phyloP scores from a whole-genome alignment of 164 flowering plant genomes.

The Vitis rupestris region DNA sequence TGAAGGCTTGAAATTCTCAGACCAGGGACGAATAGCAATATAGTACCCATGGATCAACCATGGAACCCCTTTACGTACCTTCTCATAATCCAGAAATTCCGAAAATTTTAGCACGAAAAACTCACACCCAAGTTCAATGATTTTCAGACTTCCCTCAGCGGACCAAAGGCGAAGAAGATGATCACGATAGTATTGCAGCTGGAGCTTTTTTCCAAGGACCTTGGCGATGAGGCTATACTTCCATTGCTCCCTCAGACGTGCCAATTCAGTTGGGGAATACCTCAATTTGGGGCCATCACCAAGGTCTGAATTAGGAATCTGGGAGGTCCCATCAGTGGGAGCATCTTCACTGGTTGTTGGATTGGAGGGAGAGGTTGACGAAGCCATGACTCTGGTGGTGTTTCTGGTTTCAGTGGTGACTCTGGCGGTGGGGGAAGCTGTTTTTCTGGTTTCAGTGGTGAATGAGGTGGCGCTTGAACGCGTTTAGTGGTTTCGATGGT shows the following conservation, averaged over 20 bases:
- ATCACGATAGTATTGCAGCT: neutral
- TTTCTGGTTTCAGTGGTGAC: no score
- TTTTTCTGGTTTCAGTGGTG: no score
- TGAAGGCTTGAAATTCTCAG: neutral
- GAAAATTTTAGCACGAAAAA: neutral
- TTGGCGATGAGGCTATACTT: neutral
- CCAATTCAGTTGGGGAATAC: neutral
- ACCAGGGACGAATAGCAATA: neutral
- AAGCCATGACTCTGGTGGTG: no score
- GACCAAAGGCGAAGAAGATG: neutral
- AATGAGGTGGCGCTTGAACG: no score
- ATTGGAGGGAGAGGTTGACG: no score
- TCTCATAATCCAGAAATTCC: neutral
- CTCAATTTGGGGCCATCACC: no score
- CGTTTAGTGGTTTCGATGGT: no score
- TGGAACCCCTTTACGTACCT: neutral
- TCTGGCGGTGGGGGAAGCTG: no score
- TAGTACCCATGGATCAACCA: neutral
- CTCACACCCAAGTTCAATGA: neutral
- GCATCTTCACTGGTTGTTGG: no score
- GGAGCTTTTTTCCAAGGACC: neutral
- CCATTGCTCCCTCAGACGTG: neutral
- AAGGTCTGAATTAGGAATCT: no score
- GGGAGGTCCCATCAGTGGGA: no score
- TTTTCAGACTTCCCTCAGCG: neutral